These are phyloP conservation scores for Scleroderma citrinum DNA, from an alignment of 768 basidiomycete species.

Conservation along the genomic window DNA sequence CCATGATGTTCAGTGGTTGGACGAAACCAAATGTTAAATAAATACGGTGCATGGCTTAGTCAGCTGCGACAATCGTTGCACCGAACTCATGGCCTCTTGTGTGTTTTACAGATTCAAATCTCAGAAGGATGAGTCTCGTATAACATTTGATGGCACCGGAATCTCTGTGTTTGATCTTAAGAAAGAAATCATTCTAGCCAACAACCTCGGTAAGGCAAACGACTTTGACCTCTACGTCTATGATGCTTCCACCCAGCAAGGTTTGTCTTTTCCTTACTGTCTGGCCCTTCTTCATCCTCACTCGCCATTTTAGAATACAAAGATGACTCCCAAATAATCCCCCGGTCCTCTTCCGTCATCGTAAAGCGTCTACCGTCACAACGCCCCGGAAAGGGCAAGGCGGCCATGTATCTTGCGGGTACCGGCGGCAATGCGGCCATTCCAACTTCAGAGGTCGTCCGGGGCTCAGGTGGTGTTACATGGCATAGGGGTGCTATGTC, in stretches of 20 bases:
- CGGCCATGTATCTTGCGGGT: conserved; percentile 65
- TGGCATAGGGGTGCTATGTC: conserved; percentile 80
- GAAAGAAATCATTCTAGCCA: conserved; percentile 95
- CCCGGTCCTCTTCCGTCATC: conserved; percentile 90
- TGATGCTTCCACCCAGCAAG: conserved; percentile 84
- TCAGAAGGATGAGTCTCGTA: conserved; percentile 87
- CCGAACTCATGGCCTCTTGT: conserved; percentile 77
- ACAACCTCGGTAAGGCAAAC: conserved; percentile 92
- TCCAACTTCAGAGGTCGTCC: conserved; percentile 45
- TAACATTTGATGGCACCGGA: conserved; percentile 97
- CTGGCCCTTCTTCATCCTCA: neutral
- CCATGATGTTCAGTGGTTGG: too few species aligned
- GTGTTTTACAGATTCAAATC: conserved; percentile 99
- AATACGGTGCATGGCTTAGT: conserved; percentile 16
- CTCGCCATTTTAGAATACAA: conserved; percentile 59
- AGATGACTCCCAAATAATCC: conserved; percentile 88
- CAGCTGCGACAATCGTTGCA: conserved; percentile 13
- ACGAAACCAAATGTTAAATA: too few species aligned
- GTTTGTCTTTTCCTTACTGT: conserved; percentile 23
- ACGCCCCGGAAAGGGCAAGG: conserved; percentile 78
- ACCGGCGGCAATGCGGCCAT: conserved; percentile 34
- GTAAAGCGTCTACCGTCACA: conserved; percentile 84
- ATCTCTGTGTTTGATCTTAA: conserved; percentile 99
- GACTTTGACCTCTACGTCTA: conserved; percentile 93
- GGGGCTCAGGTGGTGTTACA: conserved; percentile 32